Evolutionary conservation across 805 yeast species (phyloP), one percentile per base, ranked within the genome.

Genomic region (Nakazawaea anatomiae): DNA sequence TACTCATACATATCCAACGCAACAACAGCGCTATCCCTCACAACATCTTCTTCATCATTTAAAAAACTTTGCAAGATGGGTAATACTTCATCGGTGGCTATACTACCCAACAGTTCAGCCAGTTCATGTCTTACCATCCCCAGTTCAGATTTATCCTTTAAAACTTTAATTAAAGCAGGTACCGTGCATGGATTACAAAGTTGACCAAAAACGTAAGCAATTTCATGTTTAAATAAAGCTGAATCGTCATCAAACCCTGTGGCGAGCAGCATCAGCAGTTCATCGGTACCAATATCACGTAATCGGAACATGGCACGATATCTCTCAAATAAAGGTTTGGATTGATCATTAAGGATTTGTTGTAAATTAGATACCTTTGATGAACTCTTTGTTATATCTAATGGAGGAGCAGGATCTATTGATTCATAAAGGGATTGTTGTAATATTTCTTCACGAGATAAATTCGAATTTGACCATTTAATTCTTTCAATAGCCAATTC

Each of bases 71-170:
- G 79, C 63, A 95, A 79, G 36, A 94, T 85, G 12, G 97, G 97
- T 57, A 92, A 76, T 39, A 92, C 96, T 53, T 92, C 97, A 61
- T 89, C 96, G 8, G 97, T 89, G 30, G 97, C 98, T 65, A 94
- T 94, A 31, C 96, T 81, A 30, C 99, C 99, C 60, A 95, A 77
- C 29, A 99, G 99, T 72, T 94, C 99, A 29, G 98, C 99, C 52
- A 98, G 99, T 73, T 94, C 99, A 66, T 94, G 99, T 72, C 99
- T 86, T 35, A 95, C 99, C 99, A 94, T 94, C 56, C 95, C 96
- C 48, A 96, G 98, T 73, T 94, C 97, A 12, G 70, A 63, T 53
- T 76, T 79, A 67, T 88, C 81, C 59, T 82, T 82, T 60, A 95
- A 77, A 3, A 94, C 89, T 70, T 88, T 83, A 52, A 89, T 77